phyloP scores from a whole-genome alignment of 768 basidiomycete species.

The Dendrothele bispora region DNA sequence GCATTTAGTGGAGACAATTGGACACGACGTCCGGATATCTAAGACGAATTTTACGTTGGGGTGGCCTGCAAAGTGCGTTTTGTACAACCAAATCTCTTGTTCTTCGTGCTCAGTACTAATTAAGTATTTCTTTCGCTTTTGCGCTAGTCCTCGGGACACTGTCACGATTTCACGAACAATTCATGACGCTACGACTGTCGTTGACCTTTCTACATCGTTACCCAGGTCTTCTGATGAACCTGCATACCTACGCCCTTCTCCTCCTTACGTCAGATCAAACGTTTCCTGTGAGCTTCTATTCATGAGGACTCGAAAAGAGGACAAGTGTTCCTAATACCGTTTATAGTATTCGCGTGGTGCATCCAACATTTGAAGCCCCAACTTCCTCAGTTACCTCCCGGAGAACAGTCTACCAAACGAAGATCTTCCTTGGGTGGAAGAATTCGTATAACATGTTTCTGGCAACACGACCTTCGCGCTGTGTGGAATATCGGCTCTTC shows the following conservation, averaged over 20 bases:
- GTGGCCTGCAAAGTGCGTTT: conserved; percentile 92
- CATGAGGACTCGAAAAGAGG: too few species aligned
- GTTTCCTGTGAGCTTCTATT: conserved; percentile 55
- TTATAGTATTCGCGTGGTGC: conserved; percentile 86
- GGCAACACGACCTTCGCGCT: conserved; percentile 91
- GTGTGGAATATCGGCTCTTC: conserved; percentile 79
- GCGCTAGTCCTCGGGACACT: conserved; percentile 80
- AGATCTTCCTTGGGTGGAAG: conserved; percentile 37
- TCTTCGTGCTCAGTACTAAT: not conserved
- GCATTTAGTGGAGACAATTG: conserved; percentile 81
- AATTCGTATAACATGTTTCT: conserved; percentile 86
- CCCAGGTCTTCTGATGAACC: conserved; percentile 91
- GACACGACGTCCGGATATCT: conserved; percentile 79
- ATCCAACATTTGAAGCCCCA: conserved; percentile 68
- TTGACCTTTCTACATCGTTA: conserved; percentile 92
- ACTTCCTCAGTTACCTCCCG: conserved; percentile 32
- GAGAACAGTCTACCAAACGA: conserved; percentile 31
- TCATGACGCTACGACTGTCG: conserved; percentile 75
- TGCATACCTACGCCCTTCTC: conserved; percentile 85
- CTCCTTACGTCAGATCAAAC: conserved; percentile 89
- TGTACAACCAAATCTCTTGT: not conserved
- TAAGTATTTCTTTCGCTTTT: conserved; percentile 2
- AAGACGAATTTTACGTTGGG: conserved; percentile 92
- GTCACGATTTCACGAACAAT: conserved; percentile 90
- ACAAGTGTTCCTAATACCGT: conserved; percentile 8